Evolutionary conservation across 2,329 filamentous ascomycete genomes (phyloP).

Genomic region (Calonectria pseudoreteaudii): DNA sequence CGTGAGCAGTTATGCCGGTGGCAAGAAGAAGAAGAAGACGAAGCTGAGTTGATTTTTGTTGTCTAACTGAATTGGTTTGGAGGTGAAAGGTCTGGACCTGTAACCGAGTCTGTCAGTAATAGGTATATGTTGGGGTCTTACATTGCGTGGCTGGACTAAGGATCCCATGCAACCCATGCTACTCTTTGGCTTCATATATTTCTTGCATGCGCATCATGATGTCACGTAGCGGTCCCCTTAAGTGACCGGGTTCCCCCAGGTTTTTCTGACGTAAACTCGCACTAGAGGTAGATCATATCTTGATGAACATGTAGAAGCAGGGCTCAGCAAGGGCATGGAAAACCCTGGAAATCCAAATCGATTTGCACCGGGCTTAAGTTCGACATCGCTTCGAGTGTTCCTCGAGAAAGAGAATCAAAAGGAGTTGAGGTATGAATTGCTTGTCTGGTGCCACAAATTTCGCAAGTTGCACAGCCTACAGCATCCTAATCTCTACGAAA

Average conservation of each 20-base stretch:
- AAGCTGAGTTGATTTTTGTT: background rate
- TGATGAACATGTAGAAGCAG: background rate
- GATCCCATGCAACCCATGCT: background rate
- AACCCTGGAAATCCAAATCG: background rate
- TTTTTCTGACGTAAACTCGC: slow-evolving; percentile 10
- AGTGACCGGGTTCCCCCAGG: background rate
- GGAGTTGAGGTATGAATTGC: background rate
- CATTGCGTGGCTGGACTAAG: background rate
- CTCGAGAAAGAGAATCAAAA: background rate
- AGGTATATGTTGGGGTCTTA: background rate
- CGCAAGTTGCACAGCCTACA: too few relatives aligned
- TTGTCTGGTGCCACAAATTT: background rate
- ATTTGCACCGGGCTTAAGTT: background rate
- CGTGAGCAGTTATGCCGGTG: background rate
- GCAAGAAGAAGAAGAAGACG: slow-evolving; percentile 10
- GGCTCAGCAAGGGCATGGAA: background rate
- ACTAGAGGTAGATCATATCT: slow-evolving; percentile 2
- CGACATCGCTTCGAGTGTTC: background rate
- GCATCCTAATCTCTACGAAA: too few relatives aligned
- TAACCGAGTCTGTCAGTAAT: background rate
- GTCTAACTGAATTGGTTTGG: background rate
- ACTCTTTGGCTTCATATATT: background rate
- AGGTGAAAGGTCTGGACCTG: background rate
- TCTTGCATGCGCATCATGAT: background rate
- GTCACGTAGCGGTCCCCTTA: background rate